These are phyloP conservation scores for Candida sithepensis DNA, from an alignment of 805 yeast genomes.

Conservation along the genomic window DNA sequence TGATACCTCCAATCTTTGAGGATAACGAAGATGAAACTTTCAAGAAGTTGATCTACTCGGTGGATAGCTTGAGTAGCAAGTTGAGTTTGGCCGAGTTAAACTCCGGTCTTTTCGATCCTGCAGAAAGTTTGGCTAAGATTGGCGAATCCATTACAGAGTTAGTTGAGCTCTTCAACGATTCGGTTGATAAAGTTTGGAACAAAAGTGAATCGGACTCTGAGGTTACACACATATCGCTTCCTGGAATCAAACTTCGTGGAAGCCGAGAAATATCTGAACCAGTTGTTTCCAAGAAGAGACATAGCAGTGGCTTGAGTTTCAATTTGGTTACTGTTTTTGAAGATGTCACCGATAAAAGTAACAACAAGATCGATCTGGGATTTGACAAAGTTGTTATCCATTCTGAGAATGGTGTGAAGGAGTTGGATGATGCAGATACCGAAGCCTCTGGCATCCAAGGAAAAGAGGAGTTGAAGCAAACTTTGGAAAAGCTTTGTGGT, in stretches of 20 bases:
- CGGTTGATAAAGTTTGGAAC: constrained; percentile 4
- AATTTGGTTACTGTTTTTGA: constrained; percentile 23
- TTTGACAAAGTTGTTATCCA: constrained; percentile 8
- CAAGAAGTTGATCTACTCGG: constrained; percentile 8
- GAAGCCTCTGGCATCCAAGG: constrained; percentile 8
- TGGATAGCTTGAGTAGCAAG: constrained; percentile 19
- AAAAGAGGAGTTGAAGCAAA: constrained; percentile 17
- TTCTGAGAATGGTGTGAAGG: constrained; percentile 13
- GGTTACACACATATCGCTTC: constrained; percentile 5
- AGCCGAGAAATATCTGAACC: constrained; percentile 8
- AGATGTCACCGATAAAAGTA: constrained; percentile 4
- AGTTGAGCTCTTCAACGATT: constrained; percentile 11
- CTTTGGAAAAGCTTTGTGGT: constrained; percentile 17
- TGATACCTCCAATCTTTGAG: constrained; percentile 15
- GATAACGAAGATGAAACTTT: constrained; percentile 22
- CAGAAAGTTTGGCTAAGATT: constrained; percentile 10
- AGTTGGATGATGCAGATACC: constrained; percentile 7
- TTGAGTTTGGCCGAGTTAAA: constrained; percentile 20
- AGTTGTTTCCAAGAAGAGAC: constrained; percentile 13
- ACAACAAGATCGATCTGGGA: not conserved
- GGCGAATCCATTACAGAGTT: constrained; percentile 11
- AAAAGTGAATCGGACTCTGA: not conserved
- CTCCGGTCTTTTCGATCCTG: constrained; percentile 7
- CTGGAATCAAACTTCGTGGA: constrained; percentile 1
- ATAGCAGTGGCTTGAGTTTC: constrained; percentile 30